Evolutionary conservation across 179 eudicot genomes (phyloP), one percentile per base, ranked within the genome.

Genomic region (Silene vulgaris): DNA sequence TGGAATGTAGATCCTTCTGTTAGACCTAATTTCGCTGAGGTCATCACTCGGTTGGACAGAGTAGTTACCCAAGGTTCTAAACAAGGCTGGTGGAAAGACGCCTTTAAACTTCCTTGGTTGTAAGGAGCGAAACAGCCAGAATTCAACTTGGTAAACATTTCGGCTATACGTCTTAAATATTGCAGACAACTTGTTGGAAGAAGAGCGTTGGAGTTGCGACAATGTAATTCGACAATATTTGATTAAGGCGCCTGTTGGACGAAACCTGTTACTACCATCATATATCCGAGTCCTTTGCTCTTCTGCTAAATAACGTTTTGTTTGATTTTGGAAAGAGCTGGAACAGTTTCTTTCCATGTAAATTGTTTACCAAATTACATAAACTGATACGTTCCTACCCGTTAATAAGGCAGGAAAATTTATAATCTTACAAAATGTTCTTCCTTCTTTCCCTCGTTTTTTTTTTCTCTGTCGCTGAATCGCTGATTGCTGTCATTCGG

Each of bases 51-150:
- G 74, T 76, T 93, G 86, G 97, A 91, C 81, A 88, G 74, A 81
- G 80, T 93, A 62, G 87, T 89, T 72, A 79, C 86, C 54, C 81
- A 75, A 74, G 87, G 92, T 76, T 80, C 82, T 64, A 93, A 91
- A 82, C 90, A 93, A 13, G 97, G 97, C 78, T 86, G 92, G 91
- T 93, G 94, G 97, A 93, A 93, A 81, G 97, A 88, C 80, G 85
- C 98, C 69, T 91, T 93, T 84, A 93, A 88, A 85, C 91, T 93
- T 65, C 92, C 97, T 37, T 93, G 97, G 97, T 74, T 85, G 75
- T 85, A 79, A 81, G 32, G 20, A 67, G 32, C 23, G 21, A 20
- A 35, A 60, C 77, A 57, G 62, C 28, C 20, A 5, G 32, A 66
- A 70, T 67, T 67, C 64, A 14, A 75, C 37, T 17, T 67, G 82